Base-by-base conservation (phyloP, 176 grass and related monocot genomes). In the Hordeum vulgare region DNA sequence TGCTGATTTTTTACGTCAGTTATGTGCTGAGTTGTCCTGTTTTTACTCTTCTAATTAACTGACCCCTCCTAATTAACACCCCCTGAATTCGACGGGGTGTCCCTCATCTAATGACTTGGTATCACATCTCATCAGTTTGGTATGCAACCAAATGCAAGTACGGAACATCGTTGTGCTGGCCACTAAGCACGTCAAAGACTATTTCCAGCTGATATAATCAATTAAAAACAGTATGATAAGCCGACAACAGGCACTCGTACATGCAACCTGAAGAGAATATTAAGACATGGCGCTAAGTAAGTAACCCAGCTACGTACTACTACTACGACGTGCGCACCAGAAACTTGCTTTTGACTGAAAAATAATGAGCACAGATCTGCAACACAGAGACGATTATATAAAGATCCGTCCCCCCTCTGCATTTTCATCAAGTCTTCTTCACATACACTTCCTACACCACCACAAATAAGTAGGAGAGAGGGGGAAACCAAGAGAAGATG, bases 101-200 rank as follows among this genome's bases (percentile, higher is more conserved):
- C 29, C 29, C 29, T 31, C 29, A 31, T 31, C 29, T 31, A 31
- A 31, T 2, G 29, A 31, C 29, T 31, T 31, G 29, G n/a, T n/a
- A 44, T 44, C 41, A 12, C 10, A 47, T 47, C 12, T 13, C 42
- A 45, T 45, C 14, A 47, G 44, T 47, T 47, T 47, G 44, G 44
- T 5, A 47, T 47, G 4, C 5, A 49, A 49, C 14, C 0, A 49
- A 17, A 14, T 0, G 45, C 14, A 49, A 49, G 45, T 0, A 49
- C 5, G 14, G 1, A 49, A 49, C 45, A 49, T 13, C 44, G 13
- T 47, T 47, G 80, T 79, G 86, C 80, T 10, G 58, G 79, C 57
- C 86, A 84, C 80, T 10, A 88, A 78, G 54, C 80, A 27, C 29
- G 80, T 83, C 71, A 57, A 15, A 71, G 31, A 33, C 31, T 33